phyloP scores from a whole-genome alignment of 2,329 filamentous ascomycete species.

The Emydomyces testavorans region DNA sequence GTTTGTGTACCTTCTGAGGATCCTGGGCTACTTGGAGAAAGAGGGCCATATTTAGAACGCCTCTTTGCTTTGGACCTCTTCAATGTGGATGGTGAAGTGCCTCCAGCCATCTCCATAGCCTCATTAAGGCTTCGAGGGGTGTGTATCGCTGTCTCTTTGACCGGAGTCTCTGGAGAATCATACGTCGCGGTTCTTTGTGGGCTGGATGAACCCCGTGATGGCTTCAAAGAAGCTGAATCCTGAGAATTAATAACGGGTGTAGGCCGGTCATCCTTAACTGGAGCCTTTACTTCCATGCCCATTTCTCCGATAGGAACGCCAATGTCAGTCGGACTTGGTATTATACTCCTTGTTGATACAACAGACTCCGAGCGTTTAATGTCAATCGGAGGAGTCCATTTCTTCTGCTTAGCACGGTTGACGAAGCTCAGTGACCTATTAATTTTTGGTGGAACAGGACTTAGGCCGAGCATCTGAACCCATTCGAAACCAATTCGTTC shows the following conservation, averaged over 20 bases:
- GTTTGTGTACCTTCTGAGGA: conserved; percentile 18
- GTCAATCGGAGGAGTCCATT: conserved; percentile 15
- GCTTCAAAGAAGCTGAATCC: background rate
- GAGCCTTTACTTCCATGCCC: background rate
- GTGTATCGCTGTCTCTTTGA: background rate
- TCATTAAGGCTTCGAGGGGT: conserved; percentile 17
- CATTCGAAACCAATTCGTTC: conserved; percentile 73
- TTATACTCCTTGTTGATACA: conserved; percentile 14
- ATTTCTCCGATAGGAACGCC: conserved; percentile 51
- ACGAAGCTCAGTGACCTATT: conserved; percentile 45
- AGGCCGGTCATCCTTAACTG: background rate
- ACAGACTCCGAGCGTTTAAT: conserved; percentile 6
- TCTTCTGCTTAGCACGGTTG: conserved; percentile 31
- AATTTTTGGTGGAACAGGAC: conserved; percentile 50
- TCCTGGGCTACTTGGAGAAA: conserved; percentile 21
- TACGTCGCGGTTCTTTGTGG: background rate
- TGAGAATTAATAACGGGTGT: background rate
- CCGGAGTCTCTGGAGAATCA: conserved; percentile 4
- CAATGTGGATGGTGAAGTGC: conserved; percentile 24
- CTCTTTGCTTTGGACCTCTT: conserved; percentile 34
- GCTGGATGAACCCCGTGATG: background rate
- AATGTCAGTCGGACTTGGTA: conserved; percentile 43
- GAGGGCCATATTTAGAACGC: conserved; percentile 30
- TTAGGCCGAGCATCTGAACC: conserved; percentile 68
- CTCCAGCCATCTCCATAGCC: conserved; percentile 20